These are phyloP conservation scores for Pleurotus giganteus DNA, from an alignment of 768 basidiomycete species.

Conservation along the genomic window DNA sequence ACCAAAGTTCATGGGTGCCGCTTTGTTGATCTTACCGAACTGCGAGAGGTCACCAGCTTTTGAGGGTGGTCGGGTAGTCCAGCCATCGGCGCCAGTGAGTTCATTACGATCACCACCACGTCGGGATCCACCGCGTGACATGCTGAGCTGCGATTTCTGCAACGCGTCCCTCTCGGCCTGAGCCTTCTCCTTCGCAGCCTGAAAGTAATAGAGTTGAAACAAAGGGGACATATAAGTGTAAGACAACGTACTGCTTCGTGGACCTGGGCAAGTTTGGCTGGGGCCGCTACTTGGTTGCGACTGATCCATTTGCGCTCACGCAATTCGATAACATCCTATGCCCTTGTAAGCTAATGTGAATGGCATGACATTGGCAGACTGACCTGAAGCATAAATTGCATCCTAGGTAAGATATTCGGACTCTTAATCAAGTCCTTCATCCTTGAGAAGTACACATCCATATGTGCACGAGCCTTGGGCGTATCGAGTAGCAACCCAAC, in stretches of 20 bases:
- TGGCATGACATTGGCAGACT: slow-evolving; percentile 19
- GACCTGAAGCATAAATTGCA: slow-evolving; percentile 96
- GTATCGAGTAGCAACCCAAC: slow-evolving; percentile 85
- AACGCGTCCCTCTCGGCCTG: slow-evolving; percentile 57
- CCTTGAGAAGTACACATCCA: slow-evolving; percentile 91
- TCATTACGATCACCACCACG: slow-evolving; percentile 70
- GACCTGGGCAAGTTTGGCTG: slow-evolving; percentile 85
- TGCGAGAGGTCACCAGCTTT: slow-evolving; percentile 85
- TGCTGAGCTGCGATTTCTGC: slow-evolving; percentile 57
- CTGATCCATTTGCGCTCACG: slow-evolving; percentile 80
- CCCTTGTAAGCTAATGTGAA: slow-evolving; percentile 3
- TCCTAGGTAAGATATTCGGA: slow-evolving; percentile 74
- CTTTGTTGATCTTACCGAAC: slow-evolving; percentile 82
- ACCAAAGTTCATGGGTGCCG: slow-evolving; percentile 71
- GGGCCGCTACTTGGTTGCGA: slow-evolving; percentile 71
- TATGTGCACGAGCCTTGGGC: slow-evolving; percentile 74
- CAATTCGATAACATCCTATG: slow-evolving; percentile 87
- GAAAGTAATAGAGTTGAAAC: slow-evolving; percentile 6
- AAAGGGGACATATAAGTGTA: background rate
- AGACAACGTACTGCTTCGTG: slow-evolving; percentile 71
- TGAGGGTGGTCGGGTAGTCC: slow-evolving; percentile 73
- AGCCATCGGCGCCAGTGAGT: slow-evolving; percentile 78
- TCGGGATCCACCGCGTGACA: slow-evolving; percentile 90
- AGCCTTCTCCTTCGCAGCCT: slow-evolving; percentile 85
- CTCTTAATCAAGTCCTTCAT: slow-evolving; percentile 84